Conservation (phyloP, 2,329 filamentous ascomycete genomes). For the Diaporthe vaccinii region DNA sequence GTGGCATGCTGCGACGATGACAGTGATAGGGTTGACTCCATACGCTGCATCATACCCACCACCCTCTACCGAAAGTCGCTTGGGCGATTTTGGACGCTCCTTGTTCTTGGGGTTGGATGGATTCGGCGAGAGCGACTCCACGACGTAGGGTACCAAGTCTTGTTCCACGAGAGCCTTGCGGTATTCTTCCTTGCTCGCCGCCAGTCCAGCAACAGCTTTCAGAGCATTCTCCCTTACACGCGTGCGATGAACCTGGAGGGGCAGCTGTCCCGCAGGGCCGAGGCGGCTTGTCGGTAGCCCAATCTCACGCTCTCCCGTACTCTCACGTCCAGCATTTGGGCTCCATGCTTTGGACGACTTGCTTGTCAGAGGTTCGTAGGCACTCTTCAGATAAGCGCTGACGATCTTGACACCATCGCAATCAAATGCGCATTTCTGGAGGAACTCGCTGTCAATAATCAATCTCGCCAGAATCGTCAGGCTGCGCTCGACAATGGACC, state of each 20-base stretch:
- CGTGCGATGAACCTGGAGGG: slow-evolving; percentile 76
- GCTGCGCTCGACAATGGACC: slow-evolving; percentile 75
- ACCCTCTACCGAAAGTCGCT: slow-evolving; percentile 53
- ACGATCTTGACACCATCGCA: slow-evolving; percentile 62
- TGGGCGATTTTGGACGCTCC: slow-evolving; percentile 55
- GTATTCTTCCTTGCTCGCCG: slow-evolving; percentile 85
- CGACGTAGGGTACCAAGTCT: slow-evolving; percentile 84
- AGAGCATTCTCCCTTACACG: slow-evolving; percentile 82
- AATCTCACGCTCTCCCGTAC: slow-evolving; percentile 32
- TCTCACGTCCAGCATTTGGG: slow-evolving; percentile 46
- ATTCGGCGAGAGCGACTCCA: slow-evolving; percentile 79
- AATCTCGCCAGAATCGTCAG: slow-evolving; percentile 83
- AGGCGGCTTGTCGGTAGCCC: slow-evolving; percentile 60
- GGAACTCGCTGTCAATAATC: slow-evolving; percentile 80
- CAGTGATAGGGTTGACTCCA: slow-evolving; percentile 80
- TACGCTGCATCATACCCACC: slow-evolving; percentile 61
- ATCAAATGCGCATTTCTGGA: slow-evolving; percentile 88
- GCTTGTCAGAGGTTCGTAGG: slow-evolving; percentile 61
- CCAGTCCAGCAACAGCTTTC: slow-evolving; percentile 84
- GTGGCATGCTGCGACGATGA: slow-evolving; percentile 88
- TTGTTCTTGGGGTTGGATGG: slow-evolving; percentile 64
- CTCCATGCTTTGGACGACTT: slow-evolving; percentile 54
- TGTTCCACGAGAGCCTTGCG: slow-evolving; percentile 86
- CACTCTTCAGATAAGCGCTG: slow-evolving; percentile 63
- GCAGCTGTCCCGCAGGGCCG: slow-evolving; percentile 72